phyloP scores from a whole-genome alignment of 2,329 filamentous ascomycete genomes.

The Aspergillus spinulosporus region DNA sequence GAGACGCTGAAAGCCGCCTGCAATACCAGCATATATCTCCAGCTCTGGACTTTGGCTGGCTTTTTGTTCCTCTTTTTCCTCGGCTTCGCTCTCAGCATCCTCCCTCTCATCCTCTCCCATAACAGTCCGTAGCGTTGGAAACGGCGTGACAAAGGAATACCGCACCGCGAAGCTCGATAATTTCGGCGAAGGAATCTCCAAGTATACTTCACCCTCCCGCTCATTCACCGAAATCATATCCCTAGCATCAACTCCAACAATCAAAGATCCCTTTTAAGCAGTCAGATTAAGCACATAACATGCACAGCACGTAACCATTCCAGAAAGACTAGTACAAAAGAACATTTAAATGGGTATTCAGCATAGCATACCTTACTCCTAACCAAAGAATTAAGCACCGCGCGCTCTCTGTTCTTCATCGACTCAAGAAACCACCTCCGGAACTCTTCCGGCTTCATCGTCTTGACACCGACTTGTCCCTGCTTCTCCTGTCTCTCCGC shows the following conservation, averaged over 20 bases:
- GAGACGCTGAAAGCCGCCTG: constrained; percentile 31
- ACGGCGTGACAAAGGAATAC: constrained; percentile 38
- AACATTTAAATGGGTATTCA: neutral
- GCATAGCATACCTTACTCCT: constrained; percentile 35
- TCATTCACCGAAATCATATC: constrained; percentile 34
- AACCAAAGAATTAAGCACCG: constrained; percentile 39
- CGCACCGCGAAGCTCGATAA: constrained; percentile 32
- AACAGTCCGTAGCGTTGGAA: constrained; percentile 30
- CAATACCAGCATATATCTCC: constrained; percentile 34
- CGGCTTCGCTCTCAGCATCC: constrained; percentile 18
- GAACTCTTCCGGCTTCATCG: constrained; percentile 43
- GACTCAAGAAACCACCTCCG: constrained; percentile 42
- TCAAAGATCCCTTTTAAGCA: constrained; percentile 32
- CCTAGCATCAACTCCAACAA: constrained; percentile 38
- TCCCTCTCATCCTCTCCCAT: constrained; percentile 23
- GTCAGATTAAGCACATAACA: neutral
- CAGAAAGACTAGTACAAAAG: neutral
- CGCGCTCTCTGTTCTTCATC: constrained; percentile 44
- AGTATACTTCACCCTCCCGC: constrained; percentile 30
- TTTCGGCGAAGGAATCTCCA: constrained; percentile 31
- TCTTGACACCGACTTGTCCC: constrained; percentile 36
- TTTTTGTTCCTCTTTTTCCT: constrained; percentile 20
- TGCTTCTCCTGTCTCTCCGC: constrained; percentile 29
- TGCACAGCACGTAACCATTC: neutral
- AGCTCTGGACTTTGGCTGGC: constrained; percentile 26